Evolutionary conservation across 1,284 basidiomycete species (phyloP), one percentile per base, ranked within the genome.

Genomic region (Ceratobasidium sp.): DNA sequence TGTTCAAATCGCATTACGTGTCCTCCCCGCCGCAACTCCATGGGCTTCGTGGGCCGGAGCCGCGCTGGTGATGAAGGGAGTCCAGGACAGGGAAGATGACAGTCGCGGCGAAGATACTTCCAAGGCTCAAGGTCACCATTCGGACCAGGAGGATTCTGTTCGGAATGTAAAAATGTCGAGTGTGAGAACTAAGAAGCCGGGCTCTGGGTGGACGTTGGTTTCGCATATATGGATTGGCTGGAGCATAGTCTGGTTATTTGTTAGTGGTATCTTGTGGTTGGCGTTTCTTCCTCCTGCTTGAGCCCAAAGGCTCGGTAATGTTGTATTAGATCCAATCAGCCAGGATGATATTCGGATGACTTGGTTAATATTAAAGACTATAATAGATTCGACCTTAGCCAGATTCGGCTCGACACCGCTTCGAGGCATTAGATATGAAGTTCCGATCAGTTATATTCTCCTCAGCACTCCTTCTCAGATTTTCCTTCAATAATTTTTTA

Each of bases 281-380:
- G 90, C 91, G 1, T 97, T 97, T 83, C 89, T 97, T 62, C 97
- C 97, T 0, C 97, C 97, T 17, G 97, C 97, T 0, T 98, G 56
- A 57, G 33, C 4, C 4, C 1, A 33, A 33, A 33, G 33, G 33
- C 33, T 33, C 4, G 1, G 33, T 33, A 33, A 33, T 33, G 13
- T 38, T 38, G 38, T 38, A 12, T 33, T 33, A 2, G 48, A 7
- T 7, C 7, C 48, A 4, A 33, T 33, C 33, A 4, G 33, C 4
- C 33, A 33, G 33, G 2, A 4, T 33, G 33, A 33, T 33, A 33
- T 33, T 33, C 2, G 33, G 33, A 4, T 33, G 33, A 2, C 33
- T 33, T 4, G 33, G 33, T 33, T 33, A 33, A 33, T 33, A 1
- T 33, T 33, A 4, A 33, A 4, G 33, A 33, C 33, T 33, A 33